These are phyloP conservation scores for Apiospora arundinis DNA, from an alignment of 2,329 filamentous ascomycete species.

Conservation along the genomic window DNA sequence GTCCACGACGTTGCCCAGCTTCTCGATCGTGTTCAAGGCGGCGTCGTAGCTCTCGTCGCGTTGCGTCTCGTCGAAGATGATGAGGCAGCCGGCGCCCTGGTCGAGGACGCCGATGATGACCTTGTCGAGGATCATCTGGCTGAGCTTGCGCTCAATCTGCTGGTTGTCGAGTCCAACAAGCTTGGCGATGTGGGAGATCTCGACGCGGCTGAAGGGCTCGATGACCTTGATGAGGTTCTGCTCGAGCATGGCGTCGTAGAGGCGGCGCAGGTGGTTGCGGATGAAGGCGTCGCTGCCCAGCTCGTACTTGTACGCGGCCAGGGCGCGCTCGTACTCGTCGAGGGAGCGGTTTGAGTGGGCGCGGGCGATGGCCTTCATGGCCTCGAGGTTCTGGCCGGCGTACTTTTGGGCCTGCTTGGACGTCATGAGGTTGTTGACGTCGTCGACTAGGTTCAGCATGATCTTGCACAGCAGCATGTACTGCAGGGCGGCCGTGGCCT, in stretches of 20 bases:
- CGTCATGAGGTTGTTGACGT: constrained; percentile 92
- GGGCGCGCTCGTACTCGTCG: constrained; percentile 94
- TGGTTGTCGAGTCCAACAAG: constrained; percentile 96
- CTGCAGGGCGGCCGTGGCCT: constrained; percentile 96
- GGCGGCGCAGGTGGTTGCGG: constrained; percentile 90
- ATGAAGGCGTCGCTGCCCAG: constrained; percentile 95
- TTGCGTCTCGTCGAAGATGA: constrained; percentile 95
- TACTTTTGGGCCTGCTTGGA: constrained; percentile 98
- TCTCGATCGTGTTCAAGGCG: constrained; percentile 92
- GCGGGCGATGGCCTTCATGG: constrained; percentile 98
- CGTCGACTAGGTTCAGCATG: constrained; percentile 96
- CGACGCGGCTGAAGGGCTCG: constrained; percentile 95
- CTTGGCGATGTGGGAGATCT: constrained; percentile 95
- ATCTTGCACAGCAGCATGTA: constrained; percentile 99
- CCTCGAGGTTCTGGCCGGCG: constrained; percentile 92
- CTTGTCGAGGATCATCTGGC: constrained; percentile 99
- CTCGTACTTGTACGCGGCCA: constrained; percentile 90
- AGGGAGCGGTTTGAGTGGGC: constrained; percentile 95
- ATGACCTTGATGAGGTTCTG: constrained; percentile 99
- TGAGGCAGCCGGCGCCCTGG: constrained; percentile 95
- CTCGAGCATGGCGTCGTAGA: constrained; percentile 99
- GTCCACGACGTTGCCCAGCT: constrained; percentile 96
- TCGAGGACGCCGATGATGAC: constrained; percentile 97
- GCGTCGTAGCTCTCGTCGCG: constrained; percentile 94
- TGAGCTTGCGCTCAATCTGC: constrained; percentile 97